These are phyloP conservation scores for Beta macrorhiza DNA, from an alignment of 179 eudicot species.

Conservation along the genomic window DNA sequence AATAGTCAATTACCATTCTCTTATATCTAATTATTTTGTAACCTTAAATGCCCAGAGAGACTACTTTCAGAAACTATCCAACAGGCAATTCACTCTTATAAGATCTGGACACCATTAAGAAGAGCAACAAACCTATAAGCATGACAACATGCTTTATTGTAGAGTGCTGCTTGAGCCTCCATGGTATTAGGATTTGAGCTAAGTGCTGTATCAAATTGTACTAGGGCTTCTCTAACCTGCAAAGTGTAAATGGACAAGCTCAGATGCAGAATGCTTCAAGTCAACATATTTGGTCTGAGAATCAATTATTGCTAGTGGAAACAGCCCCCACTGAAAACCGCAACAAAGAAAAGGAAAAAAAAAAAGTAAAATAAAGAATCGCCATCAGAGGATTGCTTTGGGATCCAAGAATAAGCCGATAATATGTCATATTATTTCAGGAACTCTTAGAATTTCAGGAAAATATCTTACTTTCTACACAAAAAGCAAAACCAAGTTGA, in stretches of 20 bases:
- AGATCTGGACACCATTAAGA: neutral
- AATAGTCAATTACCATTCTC: too few relatives aligned
- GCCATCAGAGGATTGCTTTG: neutral
- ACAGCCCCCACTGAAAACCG: neutral
- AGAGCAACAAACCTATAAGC: constrained; percentile 70
- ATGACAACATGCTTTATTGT: constrained; percentile 99
- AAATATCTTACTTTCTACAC: neutral
- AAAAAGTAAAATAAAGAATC: neutral
- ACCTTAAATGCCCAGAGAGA: neutral
- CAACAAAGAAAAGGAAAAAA: neutral
- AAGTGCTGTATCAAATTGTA: constrained; percentile 84
- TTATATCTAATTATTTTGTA: too few relatives aligned
- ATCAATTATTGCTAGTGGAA: neutral
- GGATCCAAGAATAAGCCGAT: neutral
- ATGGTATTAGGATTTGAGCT: constrained; percentile 72
- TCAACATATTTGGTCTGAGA: neutral
- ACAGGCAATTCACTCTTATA: neutral
- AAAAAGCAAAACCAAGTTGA: neutral
- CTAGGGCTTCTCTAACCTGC: constrained; percentile 92
- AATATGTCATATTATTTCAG: too few relatives aligned
- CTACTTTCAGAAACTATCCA: neutral
- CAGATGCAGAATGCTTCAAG: neutral
- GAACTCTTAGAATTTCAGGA: neutral
- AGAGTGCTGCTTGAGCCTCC: constrained; percentile 97
- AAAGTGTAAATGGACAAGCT: constrained; percentile 11